Percentiles rank a stretch among this genome's conserved stretches.
phyloP scores from a whole-genome alignment of 495 filamentous ascomycete genomes.

The Penicillium ochrochloron region DNA sequence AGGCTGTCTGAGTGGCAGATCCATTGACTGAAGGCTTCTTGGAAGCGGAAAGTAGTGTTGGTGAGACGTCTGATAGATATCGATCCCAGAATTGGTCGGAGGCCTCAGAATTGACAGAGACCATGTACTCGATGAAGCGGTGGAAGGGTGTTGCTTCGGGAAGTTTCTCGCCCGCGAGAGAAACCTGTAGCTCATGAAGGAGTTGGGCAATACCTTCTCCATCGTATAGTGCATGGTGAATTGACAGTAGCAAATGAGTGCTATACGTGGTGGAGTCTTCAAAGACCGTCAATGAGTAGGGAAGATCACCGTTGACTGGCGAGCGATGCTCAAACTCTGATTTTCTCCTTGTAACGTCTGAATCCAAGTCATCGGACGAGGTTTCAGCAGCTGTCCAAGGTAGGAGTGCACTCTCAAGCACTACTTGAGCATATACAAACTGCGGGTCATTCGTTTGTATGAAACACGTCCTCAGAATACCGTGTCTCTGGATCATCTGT shows the following conservation, averaged over 20 bases:
- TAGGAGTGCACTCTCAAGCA: constrained; percentile 40
- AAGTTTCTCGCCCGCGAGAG: constrained; percentile 50
- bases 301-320: constrained; percentile 30
- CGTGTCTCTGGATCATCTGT: constrained; percentile 57
- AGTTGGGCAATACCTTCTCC: constrained; percentile 69
- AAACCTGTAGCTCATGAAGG: constrained; percentile 65
- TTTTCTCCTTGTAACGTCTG: constrained; percentile 29
- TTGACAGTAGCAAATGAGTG: constrained; percentile 56
- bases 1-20: constrained; percentile 15
- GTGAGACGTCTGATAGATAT: constrained; percentile 54
- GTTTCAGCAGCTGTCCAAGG: constrained; percentile 31
- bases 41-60: constrained; percentile 42
- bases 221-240: constrained; percentile 85
- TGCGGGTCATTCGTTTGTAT: constrained; percentile 51
- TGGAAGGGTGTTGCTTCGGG: constrained; percentile 32
- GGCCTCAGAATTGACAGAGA: constrained; percentile 34
- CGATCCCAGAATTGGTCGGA: constrained; percentile 66
- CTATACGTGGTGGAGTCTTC: constrained; percentile 17
- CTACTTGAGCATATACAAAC: constrained; percentile 63
- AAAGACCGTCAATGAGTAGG: constrained; percentile 37
- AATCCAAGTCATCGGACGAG: constrained; percentile 18
- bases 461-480: constrained; percentile 68
- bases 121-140: constrained; percentile 53
- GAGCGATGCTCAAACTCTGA: constrained; percentile 27
- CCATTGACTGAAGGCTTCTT: constrained; percentile 14